phyloP scores from a whole-genome alignment of 2,329 filamentous ascomycete species.

The Neoarthrinium moseri region DNA sequence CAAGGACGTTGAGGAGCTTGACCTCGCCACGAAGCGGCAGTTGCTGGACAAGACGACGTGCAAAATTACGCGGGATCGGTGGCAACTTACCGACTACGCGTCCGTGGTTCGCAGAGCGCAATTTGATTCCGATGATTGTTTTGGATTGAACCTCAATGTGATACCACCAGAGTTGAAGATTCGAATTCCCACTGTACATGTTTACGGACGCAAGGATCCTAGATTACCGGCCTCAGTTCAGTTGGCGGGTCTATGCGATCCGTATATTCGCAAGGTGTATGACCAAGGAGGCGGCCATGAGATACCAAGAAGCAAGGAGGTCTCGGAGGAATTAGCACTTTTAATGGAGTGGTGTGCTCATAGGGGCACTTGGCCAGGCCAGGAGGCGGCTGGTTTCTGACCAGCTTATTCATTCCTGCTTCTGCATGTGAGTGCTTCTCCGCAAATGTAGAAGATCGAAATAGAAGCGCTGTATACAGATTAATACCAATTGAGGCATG shows the following conservation, averaged over 20 bases:
- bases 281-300: constrained; percentile 17
- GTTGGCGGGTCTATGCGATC: constrained; percentile 27
- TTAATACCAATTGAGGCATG: no score
- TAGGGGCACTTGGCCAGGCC: constrained; percentile 24
- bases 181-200: constrained; percentile 26
- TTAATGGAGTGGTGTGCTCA: constrained; percentile 23
- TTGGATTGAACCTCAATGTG: constrained; percentile 27
- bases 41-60: constrained; percentile 11
- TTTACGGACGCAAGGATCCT: constrained; percentile 21
- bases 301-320: constrained; percentile 17
- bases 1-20: constrained; percentile 23
- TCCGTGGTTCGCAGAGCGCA: constrained; percentile 18
- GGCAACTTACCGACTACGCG: constrained; percentile 17
- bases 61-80: constrained; percentile 10
- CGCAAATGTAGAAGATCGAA: no score
- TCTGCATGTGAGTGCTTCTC: no score
- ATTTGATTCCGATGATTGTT: constrained; percentile 29
- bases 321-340: constrained; percentile 14
- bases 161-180: constrained; percentile 27
- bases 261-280: constrained; percentile 26
- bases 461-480: no score
- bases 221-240: constrained; percentile 22
- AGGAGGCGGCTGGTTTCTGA: constrained; percentile 10
- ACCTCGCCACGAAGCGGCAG: constrained; percentile 21
- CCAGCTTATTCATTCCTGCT: no score